These are phyloP conservation scores for Hyaloscypha hepaticicola DNA, from an alignment of 495 filamentous ascomycete species.

Conservation along the genomic window DNA sequence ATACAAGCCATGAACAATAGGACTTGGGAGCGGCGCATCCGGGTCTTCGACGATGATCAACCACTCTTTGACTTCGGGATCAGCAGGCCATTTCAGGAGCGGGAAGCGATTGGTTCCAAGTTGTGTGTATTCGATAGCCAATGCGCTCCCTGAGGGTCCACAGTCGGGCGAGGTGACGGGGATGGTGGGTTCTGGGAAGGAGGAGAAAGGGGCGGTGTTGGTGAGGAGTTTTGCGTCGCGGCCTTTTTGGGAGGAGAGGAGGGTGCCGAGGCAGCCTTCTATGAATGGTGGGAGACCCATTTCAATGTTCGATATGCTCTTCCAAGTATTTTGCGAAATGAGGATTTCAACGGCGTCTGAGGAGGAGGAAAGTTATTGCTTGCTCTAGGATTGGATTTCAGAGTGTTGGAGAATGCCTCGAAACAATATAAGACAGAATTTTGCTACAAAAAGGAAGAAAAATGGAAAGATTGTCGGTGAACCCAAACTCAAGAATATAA, in stretches of 20 bases:
- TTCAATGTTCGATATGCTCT: slow-evolving; percentile 7
- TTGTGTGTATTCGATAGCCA: slow-evolving; percentile 42
- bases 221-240: slow-evolving; percentile 49
- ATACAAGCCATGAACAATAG: slow-evolving; percentile 47
- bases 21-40: slow-evolving; percentile 46
- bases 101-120: slow-evolving; percentile 46
- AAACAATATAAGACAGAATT: too few species aligned
- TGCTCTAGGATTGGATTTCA: too few species aligned
- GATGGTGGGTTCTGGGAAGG: slow-evolving; percentile 42
- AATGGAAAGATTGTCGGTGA: too few species aligned
- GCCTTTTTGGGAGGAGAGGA: slow-evolving; percentile 39
- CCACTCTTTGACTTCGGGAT: slow-evolving; percentile 41
- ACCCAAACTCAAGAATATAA: too few species aligned
- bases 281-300: slow-evolving; percentile 19
- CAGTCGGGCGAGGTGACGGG: slow-evolving; percentile 45
- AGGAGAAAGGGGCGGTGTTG: slow-evolving; percentile 43
- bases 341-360: too few species aligned
- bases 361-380: too few species aligned
- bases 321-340: too few species aligned
- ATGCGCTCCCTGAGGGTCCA: slow-evolving; percentile 40
- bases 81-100: slow-evolving; percentile 40
- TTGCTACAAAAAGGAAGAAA: too few species aligned
- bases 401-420: too few species aligned
- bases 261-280: slow-evolving; percentile 40
- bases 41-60: slow-evolving; percentile 51